phyloP scores from a whole-genome alignment of 2,329 filamentous ascomycete species.

The Venturia asperata region DNA sequence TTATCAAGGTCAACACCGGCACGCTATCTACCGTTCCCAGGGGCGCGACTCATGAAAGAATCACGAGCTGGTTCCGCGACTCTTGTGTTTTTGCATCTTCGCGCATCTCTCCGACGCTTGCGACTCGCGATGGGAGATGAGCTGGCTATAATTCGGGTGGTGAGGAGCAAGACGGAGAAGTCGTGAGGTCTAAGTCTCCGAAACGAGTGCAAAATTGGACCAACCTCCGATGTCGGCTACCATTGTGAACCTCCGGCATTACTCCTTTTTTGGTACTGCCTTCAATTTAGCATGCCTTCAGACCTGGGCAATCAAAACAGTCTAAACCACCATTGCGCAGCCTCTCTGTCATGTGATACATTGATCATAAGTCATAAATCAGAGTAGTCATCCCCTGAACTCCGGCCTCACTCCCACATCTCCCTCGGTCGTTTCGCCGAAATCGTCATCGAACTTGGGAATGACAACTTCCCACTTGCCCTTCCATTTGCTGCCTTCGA shows the following conservation, averaged over 20 bases:
- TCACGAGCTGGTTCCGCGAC: neutral
- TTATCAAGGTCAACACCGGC: neutral
- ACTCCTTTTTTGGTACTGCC: no score
- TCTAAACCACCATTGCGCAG: no score
- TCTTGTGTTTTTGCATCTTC: neutral
- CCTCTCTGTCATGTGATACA: no score
- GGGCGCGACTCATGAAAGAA: neutral
- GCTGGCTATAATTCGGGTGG: no score
- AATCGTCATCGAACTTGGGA: slow-evolving; percentile 33
- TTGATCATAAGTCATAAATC: neutral
- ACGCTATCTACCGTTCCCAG: neutral
- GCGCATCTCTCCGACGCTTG: neutral
- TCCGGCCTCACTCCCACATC: slow-evolving; percentile 16
- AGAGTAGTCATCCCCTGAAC: slow-evolving; percentile 8
- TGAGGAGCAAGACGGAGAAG: no score
- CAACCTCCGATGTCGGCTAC: no score
- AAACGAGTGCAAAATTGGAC: no score
- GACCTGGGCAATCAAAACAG: no score
- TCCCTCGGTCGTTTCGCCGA: slow-evolving; percentile 26
- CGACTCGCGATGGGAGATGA: neutral
- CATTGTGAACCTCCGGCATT: no score
- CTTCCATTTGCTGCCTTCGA: slow-evolving; percentile 23
- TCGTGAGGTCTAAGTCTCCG: no score
- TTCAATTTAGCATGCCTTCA: no score
- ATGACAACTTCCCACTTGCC: slow-evolving; percentile 32